Evolutionary conservation across 2,329 filamentous ascomycete species (phyloP), one percentile per base, ranked within the genome.

Genomic region (Magnaporthiopsis poae): DNA sequence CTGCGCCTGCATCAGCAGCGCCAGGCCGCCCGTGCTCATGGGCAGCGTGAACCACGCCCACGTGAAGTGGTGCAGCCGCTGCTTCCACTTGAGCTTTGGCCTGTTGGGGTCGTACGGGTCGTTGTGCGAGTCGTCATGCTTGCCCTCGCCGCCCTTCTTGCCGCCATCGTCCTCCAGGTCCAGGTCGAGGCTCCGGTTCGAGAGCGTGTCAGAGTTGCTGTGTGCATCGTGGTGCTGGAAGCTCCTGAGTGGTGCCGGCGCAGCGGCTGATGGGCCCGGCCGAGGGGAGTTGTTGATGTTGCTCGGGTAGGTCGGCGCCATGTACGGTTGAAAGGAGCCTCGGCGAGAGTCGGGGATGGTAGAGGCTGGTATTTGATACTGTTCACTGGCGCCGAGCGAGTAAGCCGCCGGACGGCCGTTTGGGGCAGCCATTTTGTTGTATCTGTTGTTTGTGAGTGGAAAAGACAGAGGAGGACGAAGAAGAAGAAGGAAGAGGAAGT

Each of bases 31-130:
- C 1, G 74, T 76, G 11, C 72, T 74, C 72, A 76, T 74, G 31
- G 73, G 74, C 36, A 75, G 68, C 0, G 74, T 75, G 69, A 74
- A 76, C 74, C 74, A 76, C 5, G 74, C 74, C 70, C 75, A 75
- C 4, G 74, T 76, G 62, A 76, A 75, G 65, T 76, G 74, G 52
- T 65, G 46, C 52, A 65, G 52, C n/a, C 63, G 63, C 29, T n/a
- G 11, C 18, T 60, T 59, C 46, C 46, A 60, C 15, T 15, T 15
- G 5, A 65, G 63, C n/a, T 65, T 65, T n/a, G 63, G 63, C 52
- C 63, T 29, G 60, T 61, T 61, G 9, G 25, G 25, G n/a, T 9
- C 62, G 27, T 64, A 21, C 2, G 35, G 8, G 39, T 59, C 29
- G 36, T 1, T 18, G 62, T 64, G 62, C 18, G 46, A 21, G n/a